Percentiles rank a stretch among this genome's conserved stretches.
Conservation (phyloP, 2,329 filamentous ascomycete species). For the Diaporthe batatas region DNA sequence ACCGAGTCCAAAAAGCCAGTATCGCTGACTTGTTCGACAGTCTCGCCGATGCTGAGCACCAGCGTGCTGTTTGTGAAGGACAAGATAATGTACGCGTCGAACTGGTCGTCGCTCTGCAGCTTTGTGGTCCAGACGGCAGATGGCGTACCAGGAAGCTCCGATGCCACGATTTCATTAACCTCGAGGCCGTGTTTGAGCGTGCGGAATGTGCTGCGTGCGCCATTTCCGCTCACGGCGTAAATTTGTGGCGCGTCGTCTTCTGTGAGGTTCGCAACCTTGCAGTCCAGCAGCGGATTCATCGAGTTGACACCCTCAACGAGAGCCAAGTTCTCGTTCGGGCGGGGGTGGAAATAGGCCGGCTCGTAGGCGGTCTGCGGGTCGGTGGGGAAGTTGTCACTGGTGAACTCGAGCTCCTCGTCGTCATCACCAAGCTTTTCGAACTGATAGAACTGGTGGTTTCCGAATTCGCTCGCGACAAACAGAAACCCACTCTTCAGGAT, state of each 20-base stretch:
- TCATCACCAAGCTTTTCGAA: constrained; percentile 98
- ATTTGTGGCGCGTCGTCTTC: constrained; percentile 97
- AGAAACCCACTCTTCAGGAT: constrained; percentile 97
- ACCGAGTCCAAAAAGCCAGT: constrained; percentile 92
- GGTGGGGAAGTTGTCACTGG: constrained; percentile 83
- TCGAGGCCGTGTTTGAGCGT: constrained; percentile 93
- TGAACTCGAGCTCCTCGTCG: constrained; percentile 88
- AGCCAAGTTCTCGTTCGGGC: constrained; percentile 83
- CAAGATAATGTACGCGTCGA: constrained; percentile 94
- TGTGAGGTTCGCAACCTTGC: constrained; percentile 90
- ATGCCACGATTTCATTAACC: constrained; percentile 96
- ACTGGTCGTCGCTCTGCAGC: constrained; percentile 82
- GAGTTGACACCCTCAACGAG: constrained; percentile 88
- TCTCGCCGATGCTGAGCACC: constrained; percentile 95
- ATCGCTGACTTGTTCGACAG: constrained; percentile 94
- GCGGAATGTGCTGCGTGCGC: constrained; percentile 89
- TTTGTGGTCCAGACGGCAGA: constrained; percentile 97
- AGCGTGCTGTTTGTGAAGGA: constrained; percentile 92
- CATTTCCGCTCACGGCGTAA: constrained; percentile 90
- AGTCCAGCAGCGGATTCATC: constrained; percentile 91
- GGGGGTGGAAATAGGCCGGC: constrained; percentile 87
- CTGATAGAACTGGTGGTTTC: constrained; percentile 95
- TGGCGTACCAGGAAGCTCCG: constrained; percentile 88
- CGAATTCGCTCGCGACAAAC: constrained; percentile 91
- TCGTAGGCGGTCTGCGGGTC: constrained; percentile 80